phyloP scores from a whole-genome alignment of 352 stramenopile genomes.

The Phytopythium mirpurense region DNA sequence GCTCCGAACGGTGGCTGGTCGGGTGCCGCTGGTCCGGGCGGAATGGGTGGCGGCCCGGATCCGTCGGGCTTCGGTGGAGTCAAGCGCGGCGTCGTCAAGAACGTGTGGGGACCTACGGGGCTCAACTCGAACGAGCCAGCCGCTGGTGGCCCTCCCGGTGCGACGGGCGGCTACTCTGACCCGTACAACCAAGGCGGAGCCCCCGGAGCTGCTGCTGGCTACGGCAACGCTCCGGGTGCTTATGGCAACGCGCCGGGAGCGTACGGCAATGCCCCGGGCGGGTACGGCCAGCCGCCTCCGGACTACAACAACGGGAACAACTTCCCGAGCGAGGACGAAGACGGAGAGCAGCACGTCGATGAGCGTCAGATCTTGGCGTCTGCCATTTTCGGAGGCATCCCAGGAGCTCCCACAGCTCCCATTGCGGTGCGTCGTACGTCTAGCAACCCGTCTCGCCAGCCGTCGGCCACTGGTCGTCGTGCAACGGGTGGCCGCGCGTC shows the following conservation, averaged over 20 bases:
- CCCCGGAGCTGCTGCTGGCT: conserved; percentile 14
- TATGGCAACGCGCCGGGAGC: conserved; percentile 8
- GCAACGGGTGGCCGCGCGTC: conserved; percentile 26
- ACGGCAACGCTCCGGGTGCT: conserved; percentile 9
- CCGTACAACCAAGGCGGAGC: conserved; percentile 26
- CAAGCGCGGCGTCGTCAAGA: conserved; percentile 65
- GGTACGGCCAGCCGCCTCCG: conserved; percentile 44
- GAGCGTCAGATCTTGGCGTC: conserved; percentile 90
- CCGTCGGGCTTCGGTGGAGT: conserved; percentile 31
- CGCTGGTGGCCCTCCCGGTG: conserved; percentile 15
- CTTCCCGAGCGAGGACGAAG: conserved; percentile 36
- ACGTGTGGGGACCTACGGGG: conserved; percentile 81
- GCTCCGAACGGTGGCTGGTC: conserved; percentile 28
- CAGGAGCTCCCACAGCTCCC: conserved; percentile 46
- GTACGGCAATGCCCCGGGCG: conserved; percentile 27
- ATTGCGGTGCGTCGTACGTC: conserved; percentile 42
- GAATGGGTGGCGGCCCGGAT: conserved; percentile 20
- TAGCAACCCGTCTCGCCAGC: conserved; percentile 18
- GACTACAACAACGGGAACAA: conserved; percentile 62
- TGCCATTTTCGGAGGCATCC: conserved; percentile 96
- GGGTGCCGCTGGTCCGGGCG: conserved; percentile 4
- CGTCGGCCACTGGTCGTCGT: conserved; percentile 19
- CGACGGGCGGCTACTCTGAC: conserved; percentile 22
- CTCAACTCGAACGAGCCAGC: conserved; percentile 52
- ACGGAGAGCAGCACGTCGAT: conserved; percentile 53